Evolutionary conservation across 2,329 filamentous ascomycete species (phyloP).

Genomic region (Botrytis fragariae): DNA sequence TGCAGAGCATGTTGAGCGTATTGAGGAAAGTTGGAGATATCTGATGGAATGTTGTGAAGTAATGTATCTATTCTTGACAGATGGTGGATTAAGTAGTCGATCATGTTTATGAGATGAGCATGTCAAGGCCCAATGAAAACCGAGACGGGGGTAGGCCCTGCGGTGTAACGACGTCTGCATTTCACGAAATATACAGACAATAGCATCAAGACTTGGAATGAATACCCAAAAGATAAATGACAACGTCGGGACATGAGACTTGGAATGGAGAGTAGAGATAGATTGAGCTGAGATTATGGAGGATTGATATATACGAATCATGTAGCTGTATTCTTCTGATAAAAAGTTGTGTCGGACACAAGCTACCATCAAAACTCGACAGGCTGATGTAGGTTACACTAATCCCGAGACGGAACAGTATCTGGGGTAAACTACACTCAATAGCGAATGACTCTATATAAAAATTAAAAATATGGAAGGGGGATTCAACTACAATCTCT

Average conservation of each 20-base stretch:
- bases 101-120: not conserved
- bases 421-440: too few species aligned
- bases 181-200: not conserved
- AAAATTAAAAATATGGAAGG: too few species aligned
- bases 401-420: too few species aligned
- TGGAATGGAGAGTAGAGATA: too few species aligned
- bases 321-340: too few species aligned
- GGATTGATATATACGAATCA: too few species aligned
- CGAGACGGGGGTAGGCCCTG: not conserved
- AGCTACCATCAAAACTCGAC: not conserved
- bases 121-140: not conserved
- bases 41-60: not conserved
- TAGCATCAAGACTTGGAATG: rapidly evolving
- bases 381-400: not conserved
- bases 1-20: not conserved
- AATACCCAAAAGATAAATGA: not conserved
- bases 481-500: not conserved
- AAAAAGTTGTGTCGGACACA: too few species aligned
- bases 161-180: not conserved
- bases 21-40: not conserved
- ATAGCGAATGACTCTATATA: too few species aligned
- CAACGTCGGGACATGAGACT: not conserved
- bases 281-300: not conserved
- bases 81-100: not conserved
- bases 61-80: not conserved